Percentiles rank a stretch among this genome's conserved stretches.
Conservation (phyloP, 768 basidiomycete species). For the Pleurotus tuber-regium region DNA sequence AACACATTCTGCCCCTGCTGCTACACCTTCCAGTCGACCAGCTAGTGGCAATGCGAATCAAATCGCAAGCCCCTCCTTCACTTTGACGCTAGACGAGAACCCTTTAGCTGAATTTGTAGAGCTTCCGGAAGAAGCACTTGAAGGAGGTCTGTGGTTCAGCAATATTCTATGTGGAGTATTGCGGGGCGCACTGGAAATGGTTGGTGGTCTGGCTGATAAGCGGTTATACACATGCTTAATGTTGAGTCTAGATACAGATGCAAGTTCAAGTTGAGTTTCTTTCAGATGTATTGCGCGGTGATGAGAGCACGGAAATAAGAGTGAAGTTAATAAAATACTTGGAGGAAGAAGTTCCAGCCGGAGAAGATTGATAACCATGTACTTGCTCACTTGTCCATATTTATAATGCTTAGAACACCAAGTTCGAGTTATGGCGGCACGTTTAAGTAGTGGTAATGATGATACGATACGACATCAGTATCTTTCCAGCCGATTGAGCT, state of each 20-base stretch:
- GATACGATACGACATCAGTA: too few species aligned
- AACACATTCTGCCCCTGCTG: conserved; percentile 58
- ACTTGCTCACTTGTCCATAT: too few species aligned
- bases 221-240: conserved; percentile 12
- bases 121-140: conserved; percentile 87
- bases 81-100: conserved; percentile 90
- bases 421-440: too few species aligned
- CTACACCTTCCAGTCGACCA: conserved; percentile 46
- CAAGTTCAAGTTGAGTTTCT: conserved; percentile 89
- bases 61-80: conserved; percentile 60
- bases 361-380: conserved; percentile 83
- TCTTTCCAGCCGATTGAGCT: conserved; percentile 84
- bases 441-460: too few species aligned
- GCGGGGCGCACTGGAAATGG: conserved; percentile 95
- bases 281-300: conserved; percentile 88
- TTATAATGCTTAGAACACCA: too few species aligned
- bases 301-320: conserved; percentile 90
- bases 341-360: conserved; percentile 94
- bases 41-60: conserved; percentile 16
- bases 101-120: conserved; percentile 97
- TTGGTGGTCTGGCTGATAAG: conserved; percentile 32
- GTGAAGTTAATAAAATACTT: conserved; percentile 88
- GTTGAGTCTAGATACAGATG: conserved; percentile 78
- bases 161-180: conserved; percentile 95
- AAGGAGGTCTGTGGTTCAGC: conserved; percentile 95